phyloP scores from a whole-genome alignment of 2,329 filamentous ascomycete species.

The Diaporthe australafricana region DNA sequence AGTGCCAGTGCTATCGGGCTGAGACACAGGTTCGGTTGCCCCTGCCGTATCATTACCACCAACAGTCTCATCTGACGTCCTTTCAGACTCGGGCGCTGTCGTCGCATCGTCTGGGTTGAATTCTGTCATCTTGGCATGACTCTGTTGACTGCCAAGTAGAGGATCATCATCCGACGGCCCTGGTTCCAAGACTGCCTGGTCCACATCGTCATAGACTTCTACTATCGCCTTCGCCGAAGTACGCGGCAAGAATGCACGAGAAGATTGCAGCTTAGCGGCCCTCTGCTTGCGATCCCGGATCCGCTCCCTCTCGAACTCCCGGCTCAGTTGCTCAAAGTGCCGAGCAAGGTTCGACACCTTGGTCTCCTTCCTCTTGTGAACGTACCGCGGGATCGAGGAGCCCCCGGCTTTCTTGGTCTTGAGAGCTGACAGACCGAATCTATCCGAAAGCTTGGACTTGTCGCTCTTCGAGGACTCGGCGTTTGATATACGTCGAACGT shows the following conservation, averaged over 20 bases:
- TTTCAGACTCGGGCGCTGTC: slow-evolving; percentile 35
- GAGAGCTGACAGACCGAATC: slow-evolving; percentile 73
- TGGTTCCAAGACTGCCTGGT: slow-evolving; percentile 89
- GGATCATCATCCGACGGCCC: slow-evolving; percentile 74
- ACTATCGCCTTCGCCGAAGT: slow-evolving; percentile 96
- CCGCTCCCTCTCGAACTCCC: slow-evolving; percentile 95
- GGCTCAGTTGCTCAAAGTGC: slow-evolving; percentile 95
- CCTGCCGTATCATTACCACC: slow-evolving; percentile 32
- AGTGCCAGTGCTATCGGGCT: slow-evolving; percentile 49
- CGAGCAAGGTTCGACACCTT: slow-evolving; percentile 92
- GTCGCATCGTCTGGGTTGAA: slow-evolving; percentile 38
- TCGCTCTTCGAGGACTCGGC: slow-evolving; percentile 66
- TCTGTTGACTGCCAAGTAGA: slow-evolving; percentile 48
- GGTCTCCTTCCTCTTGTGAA: slow-evolving; percentile 78
- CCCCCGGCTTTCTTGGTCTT: slow-evolving; percentile 69
- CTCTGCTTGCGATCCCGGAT: slow-evolving; percentile 85
- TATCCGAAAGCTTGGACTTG: slow-evolving; percentile 79
- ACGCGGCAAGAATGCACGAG: slow-evolving; percentile 84
- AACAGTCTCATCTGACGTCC: slow-evolving; percentile 32
- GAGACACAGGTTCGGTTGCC: slow-evolving; percentile 43
- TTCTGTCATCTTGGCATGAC: slow-evolving; percentile 49
- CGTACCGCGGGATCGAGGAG: slow-evolving; percentile 91
- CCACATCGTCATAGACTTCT: slow-evolving; percentile 93
- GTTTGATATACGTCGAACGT: slow-evolving; percentile 47
- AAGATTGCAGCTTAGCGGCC: slow-evolving; percentile 78